Evolutionary conservation across 495 filamentous ascomycete genomes (phyloP).

Genomic region (Hypoxylon trugodes): DNA sequence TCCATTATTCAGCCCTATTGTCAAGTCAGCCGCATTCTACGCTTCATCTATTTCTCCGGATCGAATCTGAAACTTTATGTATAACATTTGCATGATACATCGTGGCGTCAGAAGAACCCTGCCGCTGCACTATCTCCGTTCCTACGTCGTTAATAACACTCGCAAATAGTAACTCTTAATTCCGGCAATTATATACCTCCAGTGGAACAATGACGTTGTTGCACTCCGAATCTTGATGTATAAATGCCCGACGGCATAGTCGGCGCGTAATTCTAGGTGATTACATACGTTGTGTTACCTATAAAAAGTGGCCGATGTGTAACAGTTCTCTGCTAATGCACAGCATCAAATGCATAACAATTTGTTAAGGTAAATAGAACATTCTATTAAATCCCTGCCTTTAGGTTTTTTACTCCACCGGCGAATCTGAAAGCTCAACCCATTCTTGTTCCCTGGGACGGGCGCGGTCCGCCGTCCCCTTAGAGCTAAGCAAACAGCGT

Average conservation of each 20-base stretch:
- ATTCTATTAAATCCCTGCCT: too few relatives aligned
- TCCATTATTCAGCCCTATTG: background rate
- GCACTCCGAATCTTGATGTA: background rate
- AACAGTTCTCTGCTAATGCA: background rate
- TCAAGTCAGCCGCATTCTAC: constrained; percentile 6
- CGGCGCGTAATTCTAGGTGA: background rate
- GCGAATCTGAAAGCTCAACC: too few relatives aligned
- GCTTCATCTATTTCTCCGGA: constrained; percentile 18
- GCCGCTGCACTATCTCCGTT: constrained; percentile 11
- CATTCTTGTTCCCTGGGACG: too few relatives aligned
- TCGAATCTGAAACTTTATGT: background rate
- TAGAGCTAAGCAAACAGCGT: too few relatives aligned
- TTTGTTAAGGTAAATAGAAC: too few relatives aligned
- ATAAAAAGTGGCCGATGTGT: too few relatives aligned
- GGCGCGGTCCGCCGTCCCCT: too few relatives aligned
- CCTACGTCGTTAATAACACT: background rate
- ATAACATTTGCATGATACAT: background rate
- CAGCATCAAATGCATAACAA: too few relatives aligned
- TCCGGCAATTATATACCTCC: constrained; percentile 14
- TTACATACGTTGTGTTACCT: too few relatives aligned
- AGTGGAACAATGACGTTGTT: background rate
- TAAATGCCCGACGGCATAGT: background rate
- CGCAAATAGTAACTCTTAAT: constrained; percentile 9
- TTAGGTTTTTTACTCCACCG: too few relatives aligned
- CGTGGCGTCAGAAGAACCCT: background rate